These are phyloP conservation scores for Claviceps sp. DNA, from an alignment of 2,329 filamentous ascomycete species.

Conservation along the genomic window DNA sequence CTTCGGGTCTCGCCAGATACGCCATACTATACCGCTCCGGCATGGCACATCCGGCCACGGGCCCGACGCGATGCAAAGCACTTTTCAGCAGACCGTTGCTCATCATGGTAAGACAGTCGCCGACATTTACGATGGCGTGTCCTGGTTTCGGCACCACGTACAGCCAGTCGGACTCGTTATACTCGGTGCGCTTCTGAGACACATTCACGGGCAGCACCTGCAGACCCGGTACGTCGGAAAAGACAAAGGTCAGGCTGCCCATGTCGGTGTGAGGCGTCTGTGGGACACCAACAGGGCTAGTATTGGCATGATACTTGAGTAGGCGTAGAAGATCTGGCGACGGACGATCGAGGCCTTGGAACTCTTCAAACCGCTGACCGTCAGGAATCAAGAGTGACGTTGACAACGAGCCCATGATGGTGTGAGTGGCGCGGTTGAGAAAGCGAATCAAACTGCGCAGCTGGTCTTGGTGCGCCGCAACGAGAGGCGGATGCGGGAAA, in stretches of 20 bases:
- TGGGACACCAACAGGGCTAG: background rate
- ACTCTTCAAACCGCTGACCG: background rate
- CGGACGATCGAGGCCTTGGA: background rate
- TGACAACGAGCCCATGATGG: background rate
- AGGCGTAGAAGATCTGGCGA: background rate
- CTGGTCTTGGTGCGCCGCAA: background rate
- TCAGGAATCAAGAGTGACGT: background rate
- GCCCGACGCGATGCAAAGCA: background rate
- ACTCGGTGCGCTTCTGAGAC: background rate
- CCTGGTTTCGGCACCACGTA: background rate
- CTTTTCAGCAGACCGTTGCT: background rate
- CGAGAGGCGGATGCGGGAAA: background rate
- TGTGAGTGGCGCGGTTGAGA: background rate
- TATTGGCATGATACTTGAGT: background rate
- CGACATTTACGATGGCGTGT: background rate
- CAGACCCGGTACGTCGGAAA: background rate
- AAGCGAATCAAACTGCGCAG: background rate
- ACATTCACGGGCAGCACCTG: background rate
- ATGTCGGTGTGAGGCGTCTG: slow-evolving; percentile 1
- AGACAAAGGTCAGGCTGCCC: background rate
- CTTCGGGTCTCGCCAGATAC: background rate
- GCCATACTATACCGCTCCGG: background rate
- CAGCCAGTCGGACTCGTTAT: background rate
- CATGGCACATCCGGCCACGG: background rate
- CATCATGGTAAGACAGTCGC: background rate